Conservation (phyloP, 345 rosid species). For the Murraya koenigii region DNA sequence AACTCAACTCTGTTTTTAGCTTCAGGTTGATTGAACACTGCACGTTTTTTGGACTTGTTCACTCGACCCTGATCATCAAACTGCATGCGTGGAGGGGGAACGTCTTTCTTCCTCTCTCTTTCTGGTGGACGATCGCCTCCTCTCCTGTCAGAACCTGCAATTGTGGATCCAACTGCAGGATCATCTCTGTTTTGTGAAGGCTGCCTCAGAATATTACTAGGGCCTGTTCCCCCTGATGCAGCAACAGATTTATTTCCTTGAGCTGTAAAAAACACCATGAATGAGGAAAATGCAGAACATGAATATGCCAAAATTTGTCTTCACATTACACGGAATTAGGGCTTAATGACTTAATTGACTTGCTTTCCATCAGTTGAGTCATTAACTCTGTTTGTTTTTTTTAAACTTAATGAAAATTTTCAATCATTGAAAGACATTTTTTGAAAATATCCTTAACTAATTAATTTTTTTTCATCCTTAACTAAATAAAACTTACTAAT, state of each 20-base stretch:
- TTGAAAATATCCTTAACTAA: too few relatives aligned
- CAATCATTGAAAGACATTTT: too few relatives aligned
- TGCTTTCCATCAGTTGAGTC: too few relatives aligned
- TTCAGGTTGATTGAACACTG: conserved; percentile 63
- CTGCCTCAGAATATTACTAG: conserved; percentile 45
- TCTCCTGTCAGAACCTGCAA: conserved; percentile 48
- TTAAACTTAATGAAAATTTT: too few relatives aligned
- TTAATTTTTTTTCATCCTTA: too few relatives aligned
- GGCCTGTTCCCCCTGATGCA: conserved; percentile 30
- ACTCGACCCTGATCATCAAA: conserved; percentile 72
- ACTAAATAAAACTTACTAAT: too few relatives aligned
- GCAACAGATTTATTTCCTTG: conserved; percentile 43
- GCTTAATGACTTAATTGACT: too few relatives aligned
- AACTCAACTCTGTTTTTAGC: conserved; percentile 73
- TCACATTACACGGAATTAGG: not conserved
- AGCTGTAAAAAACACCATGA: conserved; percentile 26
- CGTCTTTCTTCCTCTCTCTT: conserved; percentile 70
- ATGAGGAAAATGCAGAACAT: not conserved
- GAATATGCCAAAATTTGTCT: not conserved
- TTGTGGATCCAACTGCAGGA: conserved; percentile 34
- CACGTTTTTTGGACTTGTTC: conserved; percentile 70
- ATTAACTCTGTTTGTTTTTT: too few relatives aligned
- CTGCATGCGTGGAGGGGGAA: conserved; percentile 69
- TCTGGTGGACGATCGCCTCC: conserved; percentile 42
- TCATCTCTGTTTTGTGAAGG: conserved; percentile 49